These are phyloP conservation scores for Kwoniella shandongensis DNA, from an alignment of 768 basidiomycete genomes.

Conservation along the genomic window DNA sequence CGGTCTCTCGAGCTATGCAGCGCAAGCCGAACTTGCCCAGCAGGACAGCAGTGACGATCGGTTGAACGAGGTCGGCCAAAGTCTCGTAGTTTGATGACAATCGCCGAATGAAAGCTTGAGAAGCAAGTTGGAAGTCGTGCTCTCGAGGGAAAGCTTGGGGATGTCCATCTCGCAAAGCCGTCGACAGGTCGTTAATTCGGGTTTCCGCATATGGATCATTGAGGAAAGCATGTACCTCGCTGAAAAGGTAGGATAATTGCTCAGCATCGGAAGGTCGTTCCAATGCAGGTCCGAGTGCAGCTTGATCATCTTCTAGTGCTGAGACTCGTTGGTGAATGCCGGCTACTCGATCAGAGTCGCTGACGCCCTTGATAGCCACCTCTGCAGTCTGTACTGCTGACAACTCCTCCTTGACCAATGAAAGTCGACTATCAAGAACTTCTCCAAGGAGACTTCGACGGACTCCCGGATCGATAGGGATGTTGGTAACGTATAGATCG, in stretches of 20 bases:
- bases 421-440: slow-evolving; percentile 18
- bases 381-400: slow-evolving; percentile 30
- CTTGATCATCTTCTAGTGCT: slow-evolving; percentile 13
- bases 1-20: slow-evolving; percentile 52
- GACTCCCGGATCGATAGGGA: slow-evolving; percentile 82
- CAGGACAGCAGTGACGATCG: slow-evolving; percentile 67
- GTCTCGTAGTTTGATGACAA: slow-evolving; percentile 68
- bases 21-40: slow-evolving; percentile 73
- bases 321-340: slow-evolving; percentile 8
- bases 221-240: slow-evolving; percentile 68
- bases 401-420: slow-evolving; percentile 32
- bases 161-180: slow-evolving; percentile 27
- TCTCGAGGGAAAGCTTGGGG: slow-evolving; percentile 59
- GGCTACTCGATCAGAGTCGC: slow-evolving; percentile 29
- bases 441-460: slow-evolving; percentile 30
- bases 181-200: slow-evolving; percentile 60
- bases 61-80: slow-evolving; percentile 67
- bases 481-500: slow-evolving; percentile 74
- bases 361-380: slow-evolving; percentile 34
- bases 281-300: slow-evolving; percentile 22
- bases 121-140: slow-evolving; percentile 72
- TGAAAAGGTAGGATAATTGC: slow-evolving; percentile 54
- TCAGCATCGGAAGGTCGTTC: slow-evolving; percentile 20
- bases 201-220: slow-evolving; percentile 60
- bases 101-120: slow-evolving; percentile 73